Evolutionary conservation across 169 alveolate species (phyloP).

Genomic region (Plasmodium reichenowi): DNA sequence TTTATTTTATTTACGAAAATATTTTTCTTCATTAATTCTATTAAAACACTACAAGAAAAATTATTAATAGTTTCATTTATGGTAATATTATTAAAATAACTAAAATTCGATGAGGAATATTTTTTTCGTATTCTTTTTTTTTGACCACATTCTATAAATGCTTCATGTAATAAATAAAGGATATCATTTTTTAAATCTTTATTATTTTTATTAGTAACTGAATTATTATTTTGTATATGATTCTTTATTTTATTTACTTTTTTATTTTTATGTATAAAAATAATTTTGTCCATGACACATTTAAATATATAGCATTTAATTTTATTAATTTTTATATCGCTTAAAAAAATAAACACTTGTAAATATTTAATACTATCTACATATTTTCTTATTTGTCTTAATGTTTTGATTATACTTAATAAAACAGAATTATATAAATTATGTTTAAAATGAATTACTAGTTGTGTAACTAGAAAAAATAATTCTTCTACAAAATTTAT

Average conservation of each 20-base stretch:
- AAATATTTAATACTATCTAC: slow-evolving; percentile 14
- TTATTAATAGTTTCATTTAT: slow-evolving; percentile 27
- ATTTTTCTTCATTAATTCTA: slow-evolving; percentile 40
- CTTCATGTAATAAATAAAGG: slow-evolving; percentile 42
- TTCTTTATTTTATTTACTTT: background rate
- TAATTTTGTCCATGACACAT: slow-evolving; percentile 19
- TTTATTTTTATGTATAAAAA: slow-evolving; percentile 4
- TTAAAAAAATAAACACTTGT: slow-evolving; percentile 17
- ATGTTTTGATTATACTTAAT: slow-evolving; percentile 28
- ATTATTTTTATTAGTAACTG: too few relatives aligned
- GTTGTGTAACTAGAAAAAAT: slow-evolving; percentile 22
- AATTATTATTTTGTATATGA: too few relatives aligned
- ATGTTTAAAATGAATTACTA: slow-evolving; percentile 21
- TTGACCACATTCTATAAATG: slow-evolving; percentile 42
- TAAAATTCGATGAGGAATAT: slow-evolving; percentile 16
- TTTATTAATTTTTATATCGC: slow-evolving; percentile 34
- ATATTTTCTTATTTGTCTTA: slow-evolving; percentile 5
- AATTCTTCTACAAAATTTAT: slow-evolving; percentile 57
- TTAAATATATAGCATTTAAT: slow-evolving; percentile 15
- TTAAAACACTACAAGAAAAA: slow-evolving; percentile 56
- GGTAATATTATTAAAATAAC: background rate
- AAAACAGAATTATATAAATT: slow-evolving; percentile 13
- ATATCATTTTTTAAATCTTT: slow-evolving; percentile 1
- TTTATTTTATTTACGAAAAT: slow-evolving; percentile 25
- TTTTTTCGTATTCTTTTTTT: slow-evolving; percentile 35